Base-by-base conservation (phyloP, 2,329 filamentous ascomycete genomes). In the Aureobasidium lini region DNA sequence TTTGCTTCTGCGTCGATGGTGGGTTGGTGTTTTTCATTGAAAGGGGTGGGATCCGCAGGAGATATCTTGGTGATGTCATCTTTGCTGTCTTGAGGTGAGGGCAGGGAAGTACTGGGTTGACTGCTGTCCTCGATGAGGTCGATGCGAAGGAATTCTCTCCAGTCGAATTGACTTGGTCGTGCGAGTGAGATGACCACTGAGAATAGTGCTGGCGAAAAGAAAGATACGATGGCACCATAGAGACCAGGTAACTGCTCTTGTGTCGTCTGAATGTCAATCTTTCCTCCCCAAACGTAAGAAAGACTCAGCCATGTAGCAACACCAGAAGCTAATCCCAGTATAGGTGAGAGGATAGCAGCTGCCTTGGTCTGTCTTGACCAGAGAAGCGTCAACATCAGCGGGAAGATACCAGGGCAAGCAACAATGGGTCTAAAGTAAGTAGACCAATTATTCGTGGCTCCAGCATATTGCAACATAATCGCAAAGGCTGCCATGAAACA, bases 361-460 rank as follows among this genome's bases (percentile, higher is more conserved):
- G 75, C 62, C 13, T 71, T 72, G 0, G 76, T 77, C 66, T 80
- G 78, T 0, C 75, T 66, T 1, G 72, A 73, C 77, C 77, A 79
- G 29, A 74, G 68, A 0, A 80, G 65, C 0, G 76, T 75, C 4
- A 79, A 64, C 1, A 74, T 73, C 4, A 78, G 66, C 0, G 78
- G 78, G 4, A 79, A 70, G 42, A 79, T 78, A 0, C 76, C 71
- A 4, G 75, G 74, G 44, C 73, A 76, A 4, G 73, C 70, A 18
- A 77, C 67, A 23, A 77, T 73, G 0, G 73, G 74, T 31, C 72
- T 65, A 60, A 76, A 72, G 62, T 76, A 76, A 2, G 69, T 69
- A 13, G 73, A 70, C 72, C 77, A 80, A 40, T 74, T 79, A 68
- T 78, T 78, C 36, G 77, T 76, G 0, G 76, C 77, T 2, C 77